Evolutionary conservation across 495 filamentous ascomycete species (phyloP).

Genomic region (Penicillium alfredii): DNA sequence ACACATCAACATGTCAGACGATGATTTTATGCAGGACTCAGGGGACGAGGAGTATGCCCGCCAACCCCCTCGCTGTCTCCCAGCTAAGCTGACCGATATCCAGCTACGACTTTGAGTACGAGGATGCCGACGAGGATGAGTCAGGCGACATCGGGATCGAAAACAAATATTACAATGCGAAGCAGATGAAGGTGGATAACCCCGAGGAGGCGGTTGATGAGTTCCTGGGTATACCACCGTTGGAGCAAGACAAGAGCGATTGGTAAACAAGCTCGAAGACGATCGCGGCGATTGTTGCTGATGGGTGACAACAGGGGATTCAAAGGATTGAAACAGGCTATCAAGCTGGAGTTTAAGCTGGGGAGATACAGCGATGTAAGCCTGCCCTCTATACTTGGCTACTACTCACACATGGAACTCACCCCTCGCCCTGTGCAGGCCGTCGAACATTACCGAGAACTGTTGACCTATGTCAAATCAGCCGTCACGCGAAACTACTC

Average conservation of each 20-base stretch:
- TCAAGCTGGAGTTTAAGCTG: conserved; percentile 92
- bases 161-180: conserved; percentile 99
- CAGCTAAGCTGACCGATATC: conserved; percentile 12
- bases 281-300: conserved; percentile 8
- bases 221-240: conserved; percentile 75
- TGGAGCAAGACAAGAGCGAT: conserved; percentile 89
- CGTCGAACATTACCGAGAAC: conserved; percentile 88
- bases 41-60: conserved; percentile 67
- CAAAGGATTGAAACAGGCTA: conserved; percentile 95
- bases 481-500: conserved; percentile 98
- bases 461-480: conserved; percentile 94
- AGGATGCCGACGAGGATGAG: conserved; percentile 85
- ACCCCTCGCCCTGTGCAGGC: conserved; percentile 66
- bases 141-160: conserved; percentile 88
- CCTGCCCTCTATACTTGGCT: background rate
- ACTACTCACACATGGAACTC: conserved; percentile 7
- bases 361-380: conserved; percentile 75
- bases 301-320: conserved; percentile 64
- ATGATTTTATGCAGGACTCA: conserved; percentile 99
- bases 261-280: conserved; percentile 48
- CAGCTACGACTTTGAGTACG: conserved; percentile 96
- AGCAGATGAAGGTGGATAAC: conserved; percentile 84
- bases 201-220: conserved; percentile 87
- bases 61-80: conserved; percentile 3
- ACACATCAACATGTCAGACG: conserved; percentile 90